phyloP scores from a whole-genome alignment of 176 grass and related monocot genomes.

The Aegilops umbellulata region DNA sequence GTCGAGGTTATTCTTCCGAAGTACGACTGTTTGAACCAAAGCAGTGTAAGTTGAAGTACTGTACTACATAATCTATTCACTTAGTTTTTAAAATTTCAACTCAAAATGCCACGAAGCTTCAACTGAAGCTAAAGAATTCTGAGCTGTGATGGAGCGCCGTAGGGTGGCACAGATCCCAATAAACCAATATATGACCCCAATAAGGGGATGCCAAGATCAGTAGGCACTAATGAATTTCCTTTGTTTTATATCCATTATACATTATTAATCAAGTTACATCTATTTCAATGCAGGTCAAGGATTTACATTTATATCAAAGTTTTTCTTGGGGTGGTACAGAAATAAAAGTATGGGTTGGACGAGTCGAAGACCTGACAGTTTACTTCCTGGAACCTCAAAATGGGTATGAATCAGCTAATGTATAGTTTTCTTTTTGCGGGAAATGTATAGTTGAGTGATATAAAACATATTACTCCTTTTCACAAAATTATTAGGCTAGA shows the following conservation, averaged over 20 bases:
- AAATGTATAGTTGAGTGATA: background rate
- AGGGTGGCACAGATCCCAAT: background rate
- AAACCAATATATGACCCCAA: background rate
- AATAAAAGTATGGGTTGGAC: conserved; percentile 83
- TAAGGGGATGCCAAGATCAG: background rate
- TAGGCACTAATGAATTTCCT: background rate
- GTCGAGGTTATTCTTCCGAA: conserved; percentile 94
- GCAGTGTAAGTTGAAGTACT: conserved; percentile 63
- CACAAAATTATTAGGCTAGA: background rate
- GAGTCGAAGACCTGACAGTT: conserved; percentile 73
- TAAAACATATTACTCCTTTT: conserved; percentile 8
- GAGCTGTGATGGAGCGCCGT: background rate
- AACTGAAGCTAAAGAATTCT: background rate
- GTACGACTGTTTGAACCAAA: conserved; percentile 73
- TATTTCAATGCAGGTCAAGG: conserved; percentile 58
- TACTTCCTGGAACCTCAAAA: conserved; percentile 95
- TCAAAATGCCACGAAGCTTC: background rate
- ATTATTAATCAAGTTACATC: conserved; percentile 13
- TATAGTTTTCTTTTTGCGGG: too few species aligned
- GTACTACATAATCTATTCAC: background rate
- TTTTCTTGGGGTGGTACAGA: conserved; percentile 66
- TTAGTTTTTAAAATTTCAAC: background rate
- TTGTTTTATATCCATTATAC: background rate
- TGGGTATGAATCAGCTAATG: conserved; percentile 47
- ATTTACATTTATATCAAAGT: conserved; percentile 53